Percentiles rank a stretch among this genome's conserved stretches.
Evolutionary conservation across 163 green algal genomes (phyloP).

Genomic region (Trebouxia gelatinosa): DNA sequence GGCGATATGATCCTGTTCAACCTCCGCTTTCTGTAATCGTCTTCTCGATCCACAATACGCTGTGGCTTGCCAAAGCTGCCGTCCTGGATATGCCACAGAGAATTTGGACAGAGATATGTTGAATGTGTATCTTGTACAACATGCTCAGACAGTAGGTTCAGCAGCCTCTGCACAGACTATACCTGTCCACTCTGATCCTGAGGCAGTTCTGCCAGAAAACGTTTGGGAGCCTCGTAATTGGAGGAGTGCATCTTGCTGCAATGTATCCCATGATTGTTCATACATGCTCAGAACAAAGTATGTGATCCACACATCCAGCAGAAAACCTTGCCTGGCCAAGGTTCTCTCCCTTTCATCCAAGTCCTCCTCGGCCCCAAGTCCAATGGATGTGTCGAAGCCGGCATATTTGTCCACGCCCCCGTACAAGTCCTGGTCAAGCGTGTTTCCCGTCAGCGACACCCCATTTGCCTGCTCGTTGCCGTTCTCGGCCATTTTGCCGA

Average conservation of each 20-base stretch:
- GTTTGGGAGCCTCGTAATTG: conserved; percentile 77
- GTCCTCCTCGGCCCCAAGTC: conserved; percentile 52
- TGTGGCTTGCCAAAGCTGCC: conserved; percentile 38
- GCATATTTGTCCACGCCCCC: conserved; percentile 44
- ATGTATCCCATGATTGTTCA: not conserved
- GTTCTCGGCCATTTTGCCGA: conserved; percentile 3
- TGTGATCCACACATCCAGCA: not conserved
- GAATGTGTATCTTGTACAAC: not conserved
- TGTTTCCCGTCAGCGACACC: conserved; percentile 7
- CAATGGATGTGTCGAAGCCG: conserved; percentile 45
- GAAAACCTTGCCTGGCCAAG: conserved; percentile 42
- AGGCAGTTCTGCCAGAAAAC: conserved; percentile 18
- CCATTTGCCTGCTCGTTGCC: conserved; percentile 7
- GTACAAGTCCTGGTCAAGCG: conserved; percentile 69
- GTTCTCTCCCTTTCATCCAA: conserved; percentile 57
- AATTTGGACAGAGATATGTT: not conserved
- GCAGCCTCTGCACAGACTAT: too few species aligned
- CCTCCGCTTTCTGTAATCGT: conserved; percentile 85
- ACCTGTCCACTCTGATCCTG: conserved; percentile 8
- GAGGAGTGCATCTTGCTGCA: conserved; percentile 74
- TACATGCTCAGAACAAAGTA: not conserved
- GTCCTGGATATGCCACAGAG: not conserved
- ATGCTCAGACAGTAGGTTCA: too few species aligned
- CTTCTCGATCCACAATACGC: conserved; percentile 89
- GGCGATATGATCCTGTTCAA: conserved; percentile 88